phyloP scores from a whole-genome alignment of 768 basidiomycete species.

The Tremella fuciformis region DNA sequence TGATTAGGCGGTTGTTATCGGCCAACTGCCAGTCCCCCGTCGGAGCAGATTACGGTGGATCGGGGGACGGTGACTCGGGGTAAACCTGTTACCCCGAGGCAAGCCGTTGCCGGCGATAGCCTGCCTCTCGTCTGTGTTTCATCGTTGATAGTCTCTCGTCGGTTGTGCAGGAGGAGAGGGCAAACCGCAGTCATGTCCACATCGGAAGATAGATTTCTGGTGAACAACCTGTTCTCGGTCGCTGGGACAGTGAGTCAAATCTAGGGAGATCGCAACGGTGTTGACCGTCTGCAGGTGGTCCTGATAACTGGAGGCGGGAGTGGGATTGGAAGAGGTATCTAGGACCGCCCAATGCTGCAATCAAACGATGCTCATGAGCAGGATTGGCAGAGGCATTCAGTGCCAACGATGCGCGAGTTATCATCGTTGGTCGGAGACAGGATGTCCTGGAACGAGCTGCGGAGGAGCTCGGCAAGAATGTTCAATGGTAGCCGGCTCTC shows the following conservation, averaged over 20 bases:
- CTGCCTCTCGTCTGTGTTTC: no score
- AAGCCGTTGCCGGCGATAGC: no score
- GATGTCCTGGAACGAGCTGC: slow-evolving; percentile 30
- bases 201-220: not conserved
- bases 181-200: not conserved
- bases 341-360: no score
- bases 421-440: slow-evolving; percentile 30
- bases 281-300: not conserved
- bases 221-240: slow-evolving; percentile 2
- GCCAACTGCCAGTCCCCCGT: no score
- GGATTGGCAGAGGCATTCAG: slow-evolving; percentile 26
- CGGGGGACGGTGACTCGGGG: no score
- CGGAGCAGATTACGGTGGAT: no score
- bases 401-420: slow-evolving; percentile 31
- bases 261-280: not conserved
- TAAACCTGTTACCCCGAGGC: no score
- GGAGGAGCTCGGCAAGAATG: slow-evolving; percentile 23
- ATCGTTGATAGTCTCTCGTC: no score
- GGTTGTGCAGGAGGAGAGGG: no score
- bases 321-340: not conserved
- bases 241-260: not conserved
- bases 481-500: slow-evolving; percentile 2
- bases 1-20: no score
- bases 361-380: not conserved
- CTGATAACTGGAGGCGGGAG: not conserved